A percentile compares a stretch with the other conserved stretches of the same genome.
Evolutionary conservation across 257 asterid species (phyloP).

Genomic region (Primulina huaijiensis): DNA sequence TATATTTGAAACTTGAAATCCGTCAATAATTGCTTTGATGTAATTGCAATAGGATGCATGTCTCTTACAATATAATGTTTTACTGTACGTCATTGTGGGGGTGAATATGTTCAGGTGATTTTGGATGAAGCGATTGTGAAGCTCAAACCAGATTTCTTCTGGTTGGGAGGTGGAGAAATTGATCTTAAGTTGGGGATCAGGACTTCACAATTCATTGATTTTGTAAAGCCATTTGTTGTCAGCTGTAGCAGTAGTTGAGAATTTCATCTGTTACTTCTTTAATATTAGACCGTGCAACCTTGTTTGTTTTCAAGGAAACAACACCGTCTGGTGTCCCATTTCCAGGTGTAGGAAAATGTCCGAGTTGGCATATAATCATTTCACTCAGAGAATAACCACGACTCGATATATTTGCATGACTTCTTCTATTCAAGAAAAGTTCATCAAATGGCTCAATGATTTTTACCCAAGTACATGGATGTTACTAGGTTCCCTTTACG

Average conservation of each 20-base stretch:
- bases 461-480: too few species aligned
- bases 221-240: slow-evolving; percentile 61
- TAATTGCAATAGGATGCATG: slow-evolving; percentile 4
- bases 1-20: background rate
- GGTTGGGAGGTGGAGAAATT: slow-evolving; percentile 92
- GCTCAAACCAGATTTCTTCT: slow-evolving; percentile 80
- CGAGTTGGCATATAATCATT: background rate
- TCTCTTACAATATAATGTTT: background rate
- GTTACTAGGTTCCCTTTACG: too few species aligned
- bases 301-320: background rate
- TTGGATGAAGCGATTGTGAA: slow-evolving; percentile 79
- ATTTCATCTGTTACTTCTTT: background rate
- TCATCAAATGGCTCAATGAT: background rate
- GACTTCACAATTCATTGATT: slow-evolving; percentile 54
- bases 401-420: background rate
- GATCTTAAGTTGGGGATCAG: slow-evolving; percentile 75
- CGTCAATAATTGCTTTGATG: background rate
- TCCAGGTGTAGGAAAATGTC: background rate
- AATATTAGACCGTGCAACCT: background rate
- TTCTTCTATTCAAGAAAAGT: too few species aligned
- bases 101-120: slow-evolving; percentile 57
- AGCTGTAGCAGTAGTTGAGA: slow-evolving; percentile 56
- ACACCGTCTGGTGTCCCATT: background rate
- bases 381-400: background rate
- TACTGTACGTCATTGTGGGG: slow-evolving; percentile 1